phyloP scores from a whole-genome alignment of 305 asterid genomes.

The Ajuga reptans region DNA sequence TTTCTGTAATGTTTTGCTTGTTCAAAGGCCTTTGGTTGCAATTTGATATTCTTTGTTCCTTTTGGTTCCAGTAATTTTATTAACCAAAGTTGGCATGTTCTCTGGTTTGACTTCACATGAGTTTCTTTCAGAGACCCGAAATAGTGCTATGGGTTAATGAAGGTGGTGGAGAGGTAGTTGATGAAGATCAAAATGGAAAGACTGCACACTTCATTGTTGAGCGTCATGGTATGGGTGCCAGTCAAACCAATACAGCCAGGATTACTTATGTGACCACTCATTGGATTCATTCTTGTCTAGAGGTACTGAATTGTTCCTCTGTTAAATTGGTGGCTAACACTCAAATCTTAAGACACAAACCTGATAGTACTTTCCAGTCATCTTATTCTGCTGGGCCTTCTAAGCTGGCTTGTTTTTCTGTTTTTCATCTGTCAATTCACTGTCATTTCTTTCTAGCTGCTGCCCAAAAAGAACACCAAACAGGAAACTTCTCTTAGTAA shows the following conservation, averaged over 20 bases:
- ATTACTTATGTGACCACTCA: slow-evolving; percentile 66
- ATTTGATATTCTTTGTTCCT: slow-evolving; percentile 4
- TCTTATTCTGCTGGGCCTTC: background rate
- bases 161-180: slow-evolving; percentile 79
- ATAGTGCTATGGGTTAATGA: slow-evolving; percentile 64
- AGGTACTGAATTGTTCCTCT: slow-evolving; percentile 38
- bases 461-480: background rate
- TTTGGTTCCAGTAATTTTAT: slow-evolving; percentile 1
- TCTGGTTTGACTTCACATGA: slow-evolving; percentile 15
- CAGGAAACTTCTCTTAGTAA: background rate
- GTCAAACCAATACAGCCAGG: slow-evolving; percentile 27
- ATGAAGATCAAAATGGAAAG: slow-evolving; percentile 39
- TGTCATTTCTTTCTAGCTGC: background rate
- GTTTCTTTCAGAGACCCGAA: slow-evolving; percentile 65
- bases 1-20: background rate
- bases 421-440: background rate
- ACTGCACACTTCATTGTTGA: slow-evolving; percentile 61
- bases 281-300: slow-evolving; percentile 77
- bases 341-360: slow-evolving; percentile 11
- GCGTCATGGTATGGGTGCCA: slow-evolving; percentile 56
- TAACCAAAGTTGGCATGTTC: slow-evolving; percentile 7
- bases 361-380: slow-evolving; percentile 8
- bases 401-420: background rate
- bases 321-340: slow-evolving; percentile 7
- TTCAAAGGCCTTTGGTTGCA: background rate